Percentiles rank a stretch among this genome's conserved stretches.
These are phyloP conservation scores for Aspergillus fumigatiaffinis DNA, from an alignment of 2,329 filamentous ascomycete genomes.

Conservation along the genomic window DNA sequence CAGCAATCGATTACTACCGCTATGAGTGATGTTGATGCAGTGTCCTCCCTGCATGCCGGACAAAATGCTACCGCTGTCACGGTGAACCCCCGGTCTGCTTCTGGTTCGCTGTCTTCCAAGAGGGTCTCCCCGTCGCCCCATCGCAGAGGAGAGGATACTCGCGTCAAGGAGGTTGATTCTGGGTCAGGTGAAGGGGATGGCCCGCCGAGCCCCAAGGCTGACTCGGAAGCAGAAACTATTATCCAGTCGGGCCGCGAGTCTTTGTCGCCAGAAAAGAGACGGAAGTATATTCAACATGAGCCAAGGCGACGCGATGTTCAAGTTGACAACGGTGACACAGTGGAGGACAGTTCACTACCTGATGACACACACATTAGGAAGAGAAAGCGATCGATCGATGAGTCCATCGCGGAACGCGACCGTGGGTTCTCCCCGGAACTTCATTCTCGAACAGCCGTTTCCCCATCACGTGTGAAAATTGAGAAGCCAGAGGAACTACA, in stretches of 20 bases:
- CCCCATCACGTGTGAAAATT: constrained; percentile 34
- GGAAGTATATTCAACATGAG: constrained; percentile 38
- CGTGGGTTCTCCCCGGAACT: constrained; percentile 21
- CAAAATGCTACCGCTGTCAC: constrained; percentile 30
- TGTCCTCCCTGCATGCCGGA: constrained; percentile 33
- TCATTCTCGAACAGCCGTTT: constrained; percentile 22
- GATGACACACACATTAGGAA: constrained; percentile 25
- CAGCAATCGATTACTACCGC: constrained; percentile 40
- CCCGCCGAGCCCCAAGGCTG: constrained; percentile 38
- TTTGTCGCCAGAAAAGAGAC: constrained; percentile 45
- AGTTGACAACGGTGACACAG: constrained; percentile 14
- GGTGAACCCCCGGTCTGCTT: constrained; percentile 23
- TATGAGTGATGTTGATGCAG: constrained; percentile 46
- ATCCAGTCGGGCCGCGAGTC: constrained; percentile 46
- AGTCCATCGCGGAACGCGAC: constrained; percentile 20
- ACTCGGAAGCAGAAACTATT: constrained; percentile 49
- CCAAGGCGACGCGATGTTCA: constrained; percentile 29
- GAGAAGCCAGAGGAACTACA: constrained; percentile 33
- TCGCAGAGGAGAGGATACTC: constrained; percentile 18
- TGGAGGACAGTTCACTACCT: constrained; percentile 17
- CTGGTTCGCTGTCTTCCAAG: constrained; percentile 22
- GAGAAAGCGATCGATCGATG: constrained; percentile 29
- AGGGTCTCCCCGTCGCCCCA: constrained; percentile 16
- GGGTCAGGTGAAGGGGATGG: constrained; percentile 31
- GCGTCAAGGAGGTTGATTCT: constrained; percentile 22